These are phyloP conservation scores for Boletus sp. DNA, from an alignment of 768 basidiomycete species.

Conservation along the genomic window DNA sequence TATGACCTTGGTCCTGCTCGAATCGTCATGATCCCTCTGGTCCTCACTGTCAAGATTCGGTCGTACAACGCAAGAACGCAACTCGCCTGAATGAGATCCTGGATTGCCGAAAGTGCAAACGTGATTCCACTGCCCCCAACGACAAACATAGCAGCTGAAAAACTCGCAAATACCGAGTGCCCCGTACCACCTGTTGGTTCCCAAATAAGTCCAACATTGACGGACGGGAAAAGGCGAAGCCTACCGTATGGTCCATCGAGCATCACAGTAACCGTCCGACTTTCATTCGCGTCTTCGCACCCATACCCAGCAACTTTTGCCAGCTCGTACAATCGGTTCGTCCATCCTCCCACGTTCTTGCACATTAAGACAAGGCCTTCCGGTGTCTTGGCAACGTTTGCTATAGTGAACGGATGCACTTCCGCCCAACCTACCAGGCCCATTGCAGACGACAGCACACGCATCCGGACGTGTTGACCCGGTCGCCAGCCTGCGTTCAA, in stretches of 20 bases:
- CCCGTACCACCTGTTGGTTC: slow-evolving; percentile 38
- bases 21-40: slow-evolving; percentile 29
- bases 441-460: slow-evolving; percentile 41
- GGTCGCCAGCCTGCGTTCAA: slow-evolving; percentile 55
- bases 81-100: slow-evolving; percentile 48
- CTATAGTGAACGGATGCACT: slow-evolving; percentile 54
- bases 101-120: slow-evolving; percentile 48
- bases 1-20: slow-evolving; percentile 41
- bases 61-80: background rate
- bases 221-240: background rate
- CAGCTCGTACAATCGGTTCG: slow-evolving; percentile 40
- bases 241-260: slow-evolving; percentile 57
- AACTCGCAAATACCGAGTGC: slow-evolving; percentile 47
- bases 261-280: slow-evolving; percentile 37
- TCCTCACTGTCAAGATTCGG: background rate
- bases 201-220: slow-evolving; percentile 1
- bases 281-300: slow-evolving; percentile 25
- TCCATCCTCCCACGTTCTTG: slow-evolving; percentile 54
- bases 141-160: slow-evolving; percentile 53
- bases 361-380: slow-evolving; percentile 49
- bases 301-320: slow-evolving; percentile 37
- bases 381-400: slow-evolving; percentile 39
- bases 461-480: slow-evolving; percentile 59
- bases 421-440: slow-evolving; percentile 42
- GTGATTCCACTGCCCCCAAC: slow-evolving; percentile 65